Conservation (phyloP, 2,329 filamentous ascomycete species). For the Thielaviopsis ethacetica region DNA sequence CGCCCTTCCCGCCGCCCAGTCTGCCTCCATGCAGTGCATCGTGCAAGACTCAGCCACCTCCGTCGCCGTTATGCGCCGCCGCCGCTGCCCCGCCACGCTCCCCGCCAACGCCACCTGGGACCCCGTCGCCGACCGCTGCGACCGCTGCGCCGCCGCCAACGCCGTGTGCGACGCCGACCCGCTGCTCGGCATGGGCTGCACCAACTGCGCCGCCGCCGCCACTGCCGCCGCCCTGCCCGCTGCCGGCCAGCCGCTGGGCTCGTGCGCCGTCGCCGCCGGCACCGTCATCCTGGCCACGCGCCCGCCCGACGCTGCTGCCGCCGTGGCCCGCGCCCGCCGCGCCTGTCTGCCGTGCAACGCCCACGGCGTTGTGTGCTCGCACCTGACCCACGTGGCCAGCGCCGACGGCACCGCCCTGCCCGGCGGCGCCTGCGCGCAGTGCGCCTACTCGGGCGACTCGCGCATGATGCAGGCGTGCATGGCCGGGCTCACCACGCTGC, state of each 20-base stretch:
- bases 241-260: neutral
- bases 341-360: neutral
- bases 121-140: neutral
- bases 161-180: conserved; percentile 4
- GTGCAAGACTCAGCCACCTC: neutral
- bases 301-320: too few species aligned
- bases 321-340: neutral
- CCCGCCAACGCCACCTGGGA: neutral
- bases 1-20: too few species aligned
- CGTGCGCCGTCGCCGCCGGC: neutral
- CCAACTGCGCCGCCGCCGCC: neutral
- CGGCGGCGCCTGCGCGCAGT: neutral
- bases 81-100: neutral
- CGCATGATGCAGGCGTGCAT: neutral
- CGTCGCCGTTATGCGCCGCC: neutral
- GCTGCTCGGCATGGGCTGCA: neutral
- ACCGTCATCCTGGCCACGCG: neutral
- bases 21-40: neutral
- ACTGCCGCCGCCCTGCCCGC: neutral
- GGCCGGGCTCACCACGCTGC: too few species aligned
- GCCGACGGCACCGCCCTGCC: neutral
- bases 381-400: neutral
- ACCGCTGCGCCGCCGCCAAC: neutral
- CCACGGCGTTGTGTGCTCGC: neutral
- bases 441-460: neutral